Evolutionary conservation across 1,284 basidiomycete genomes (phyloP).

Genomic region (Pseudozyma sp.): DNA sequence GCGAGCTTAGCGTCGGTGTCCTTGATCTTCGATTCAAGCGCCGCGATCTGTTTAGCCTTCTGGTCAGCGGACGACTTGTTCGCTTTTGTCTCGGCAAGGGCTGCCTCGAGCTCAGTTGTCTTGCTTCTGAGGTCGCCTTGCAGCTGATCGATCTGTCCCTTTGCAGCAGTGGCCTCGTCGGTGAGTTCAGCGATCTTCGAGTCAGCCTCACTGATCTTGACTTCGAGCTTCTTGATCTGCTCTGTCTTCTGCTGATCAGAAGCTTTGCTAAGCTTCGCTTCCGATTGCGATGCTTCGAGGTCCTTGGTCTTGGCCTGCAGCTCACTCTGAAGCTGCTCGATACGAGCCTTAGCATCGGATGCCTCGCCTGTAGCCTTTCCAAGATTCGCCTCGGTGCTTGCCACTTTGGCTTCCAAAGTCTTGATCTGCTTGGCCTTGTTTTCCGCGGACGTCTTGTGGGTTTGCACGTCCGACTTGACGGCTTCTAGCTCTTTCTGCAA

Average conservation of each 20-base stretch:
- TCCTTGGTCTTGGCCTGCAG: conserved; percentile 23
- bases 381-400: conserved; percentile 15
- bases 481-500: conserved; percentile 28
- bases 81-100: conserved; percentile 2
- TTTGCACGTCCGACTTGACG: conserved; percentile 5
- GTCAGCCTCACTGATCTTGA: conserved; percentile 15
- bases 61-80: conserved; percentile 6
- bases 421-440: conserved; percentile 20
- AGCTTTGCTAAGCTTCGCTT: conserved; percentile 14
- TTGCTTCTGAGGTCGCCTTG: conserved; percentile 2
- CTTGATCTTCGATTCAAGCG: conserved; percentile 7
- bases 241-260: conserved; percentile 22
- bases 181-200: conserved; percentile 11
- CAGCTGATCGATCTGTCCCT: conserved; percentile 9
- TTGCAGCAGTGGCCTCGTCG: conserved; percentile 14
- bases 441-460: conserved; percentile 19
- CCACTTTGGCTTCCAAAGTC: conserved; percentile 19
- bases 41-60: conserved; percentile 3
- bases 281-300: conserved; percentile 15
- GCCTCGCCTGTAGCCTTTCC: conserved; percentile 19
- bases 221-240: conserved; percentile 27
- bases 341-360: conserved; percentile 16
- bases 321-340: conserved; percentile 21
- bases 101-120: conserved; percentile 3
- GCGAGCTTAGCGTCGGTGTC: conserved; percentile 6